These are phyloP conservation scores for Austropuccinia psidii DNA, from an alignment of 1,284 basidiomycete species.

Conservation along the genomic window DNA sequence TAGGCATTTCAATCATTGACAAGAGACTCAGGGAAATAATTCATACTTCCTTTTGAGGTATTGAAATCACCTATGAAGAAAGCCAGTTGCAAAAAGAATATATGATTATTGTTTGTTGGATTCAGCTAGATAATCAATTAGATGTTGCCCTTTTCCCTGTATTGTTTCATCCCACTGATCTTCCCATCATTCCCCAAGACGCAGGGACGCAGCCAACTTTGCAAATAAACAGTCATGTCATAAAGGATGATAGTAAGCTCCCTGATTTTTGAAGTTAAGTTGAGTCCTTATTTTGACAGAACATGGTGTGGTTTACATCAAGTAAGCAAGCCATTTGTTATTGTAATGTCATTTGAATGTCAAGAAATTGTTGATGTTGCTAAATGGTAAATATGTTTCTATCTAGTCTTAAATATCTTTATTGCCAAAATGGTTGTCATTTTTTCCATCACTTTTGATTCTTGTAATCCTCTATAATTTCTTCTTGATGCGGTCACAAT, in stretches of 20 bases:
- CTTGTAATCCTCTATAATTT: constrained; percentile 85
- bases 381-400: constrained; percentile 64
- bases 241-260: constrained; percentile 78
- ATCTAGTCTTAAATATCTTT: not conserved
- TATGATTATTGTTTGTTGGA: constrained; percentile 72
- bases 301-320: constrained; percentile 92
- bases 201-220: constrained; percentile 78
- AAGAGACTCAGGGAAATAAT: constrained; percentile 79
- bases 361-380: constrained; percentile 87
- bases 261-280: not conserved
- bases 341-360: constrained; percentile 93
- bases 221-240: constrained; percentile 75
- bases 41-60: constrained; percentile 70
- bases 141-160: constrained; percentile 95
- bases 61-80: constrained; percentile 80
- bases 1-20: constrained; percentile 89
- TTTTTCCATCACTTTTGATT: constrained; percentile 56
- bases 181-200: constrained; percentile 69
- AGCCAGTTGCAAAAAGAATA: constrained; percentile 69
- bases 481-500: constrained; percentile 91
- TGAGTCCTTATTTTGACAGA: constrained; percentile 51
- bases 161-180: constrained; percentile 85
- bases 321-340: constrained; percentile 89
- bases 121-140: constrained; percentile 98
- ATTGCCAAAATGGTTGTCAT: not conserved